phyloP scores from a whole-genome alignment of 164 flowering plant species.

The Annona cherimola region DNA sequence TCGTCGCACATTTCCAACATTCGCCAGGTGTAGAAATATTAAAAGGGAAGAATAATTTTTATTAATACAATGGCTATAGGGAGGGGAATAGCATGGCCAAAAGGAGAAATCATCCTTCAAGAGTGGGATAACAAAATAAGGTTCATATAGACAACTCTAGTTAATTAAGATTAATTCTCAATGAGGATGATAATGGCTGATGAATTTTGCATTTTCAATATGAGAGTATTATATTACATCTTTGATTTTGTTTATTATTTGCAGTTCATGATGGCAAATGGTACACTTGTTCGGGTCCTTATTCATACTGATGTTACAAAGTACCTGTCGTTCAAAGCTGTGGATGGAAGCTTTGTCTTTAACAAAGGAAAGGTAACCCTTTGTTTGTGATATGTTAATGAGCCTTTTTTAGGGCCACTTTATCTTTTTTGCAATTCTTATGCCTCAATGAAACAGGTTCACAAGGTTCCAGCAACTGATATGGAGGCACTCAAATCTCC shows the following conservation, averaged over 20 bases:
- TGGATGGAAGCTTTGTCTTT: constrained; percentile 86
- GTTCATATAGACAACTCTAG: no score
- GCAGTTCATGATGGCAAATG: constrained; percentile 97
- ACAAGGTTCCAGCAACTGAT: constrained; percentile 95
- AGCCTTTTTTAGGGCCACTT: neutral
- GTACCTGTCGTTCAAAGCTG: constrained; percentile 80
- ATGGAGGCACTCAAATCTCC: constrained; percentile 97
- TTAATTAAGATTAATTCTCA: no score
- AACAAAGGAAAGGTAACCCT: constrained; percentile 74
- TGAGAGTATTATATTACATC: no score
- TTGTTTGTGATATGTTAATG: neutral
- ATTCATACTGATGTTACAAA: constrained; percentile 93
- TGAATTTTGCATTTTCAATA: no score
- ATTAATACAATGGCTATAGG: no score
- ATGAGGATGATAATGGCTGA: no score
- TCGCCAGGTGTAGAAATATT: no score
- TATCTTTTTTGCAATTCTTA: neutral
- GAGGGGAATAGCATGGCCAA: no score
- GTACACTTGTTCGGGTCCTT: constrained; percentile 81
- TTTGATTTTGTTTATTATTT: constrained; percentile 5
- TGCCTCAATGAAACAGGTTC: constrained; percentile 41
- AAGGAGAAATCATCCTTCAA: no score
- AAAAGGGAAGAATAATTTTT: no score
- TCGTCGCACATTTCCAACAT: no score
- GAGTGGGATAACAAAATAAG: no score